Evolutionary conservation across 345 rosid species (phyloP), one percentile per base, ranked within the genome.

Genomic region (Sonneratia alba): DNA sequence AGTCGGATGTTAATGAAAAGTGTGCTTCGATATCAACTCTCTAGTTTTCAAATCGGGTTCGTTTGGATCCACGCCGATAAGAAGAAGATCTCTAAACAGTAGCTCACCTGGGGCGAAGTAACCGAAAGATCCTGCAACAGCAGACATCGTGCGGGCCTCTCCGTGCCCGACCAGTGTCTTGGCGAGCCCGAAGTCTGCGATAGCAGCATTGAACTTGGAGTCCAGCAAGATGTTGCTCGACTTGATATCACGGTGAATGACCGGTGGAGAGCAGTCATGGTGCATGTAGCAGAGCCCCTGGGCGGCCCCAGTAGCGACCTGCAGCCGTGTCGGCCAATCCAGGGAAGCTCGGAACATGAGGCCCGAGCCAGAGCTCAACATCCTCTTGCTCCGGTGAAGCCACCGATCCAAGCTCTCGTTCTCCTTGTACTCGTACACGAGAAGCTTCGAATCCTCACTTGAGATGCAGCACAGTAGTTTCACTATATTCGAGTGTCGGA

Each of bases 181-280:
- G 14, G 97, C 98, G 47, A 94, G 82, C 62, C 98, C 98, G 49
- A 94, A 94, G 81, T 94, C 98, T 0, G 98, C 96, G 32, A 93
- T 87, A 73, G 80, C 84, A 6, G 98, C 89, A 57, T 83, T 79
- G 79, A 89, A 91, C 71, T 82, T 85, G 37, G 86, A 89, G 76
- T 93, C 97, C 55, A 93, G 72, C 79, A 91, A 66, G 72, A 93
- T 88, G 64, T 93, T 93, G 76, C 98, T 93, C 0, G 97, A 91
- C 82, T 93, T 93, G 36, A 93, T 84, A 21, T 93, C 98, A 14
- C 98, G 84, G 68, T 93, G 98, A 57, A 91, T 83, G 67, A 93
- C 85, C 2, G 93, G 88, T 0, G 90, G 88, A 42, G 83, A 76
- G 65, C 91, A 91, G 43, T 84, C 91, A 34, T 86, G 94, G 83